Conservation (phyloP, 2,329 filamentous ascomycete species). For the Xylariaceae sp. region DNA sequence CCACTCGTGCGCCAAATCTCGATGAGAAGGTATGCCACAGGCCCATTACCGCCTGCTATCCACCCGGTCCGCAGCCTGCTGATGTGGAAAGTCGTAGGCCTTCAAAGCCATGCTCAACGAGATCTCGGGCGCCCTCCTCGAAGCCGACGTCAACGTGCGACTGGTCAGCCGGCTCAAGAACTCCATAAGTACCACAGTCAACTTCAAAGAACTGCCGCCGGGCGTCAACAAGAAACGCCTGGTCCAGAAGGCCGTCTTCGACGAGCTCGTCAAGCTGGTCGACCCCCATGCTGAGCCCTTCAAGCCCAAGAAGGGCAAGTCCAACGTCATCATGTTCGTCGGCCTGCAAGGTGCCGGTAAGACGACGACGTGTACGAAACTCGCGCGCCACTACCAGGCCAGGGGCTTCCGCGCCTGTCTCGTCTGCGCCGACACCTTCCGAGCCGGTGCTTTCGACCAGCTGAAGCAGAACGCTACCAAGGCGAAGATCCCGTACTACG, state of each 20-base stretch:
- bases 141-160: slow-evolving; percentile 94
- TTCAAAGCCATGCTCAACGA: slow-evolving; percentile 99
- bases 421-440: slow-evolving; percentile 97
- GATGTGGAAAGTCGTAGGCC: slow-evolving; percentile 50
- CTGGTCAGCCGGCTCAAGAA: slow-evolving; percentile 87
- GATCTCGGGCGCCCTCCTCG: slow-evolving; percentile 89
- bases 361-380: slow-evolving; percentile 95
- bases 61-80: slow-evolving; percentile 19
- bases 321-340: slow-evolving; percentile 99
- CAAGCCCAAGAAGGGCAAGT: slow-evolving; percentile 91
- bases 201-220: slow-evolving; percentile 86
- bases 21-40: slow-evolving; percentile 72
- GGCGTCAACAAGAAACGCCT: slow-evolving; percentile 97
- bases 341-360: slow-evolving; percentile 96
- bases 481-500: slow-evolving; percentile 98
- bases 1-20: slow-evolving; percentile 85
- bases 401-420: slow-evolving; percentile 88
- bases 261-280: slow-evolving; percentile 91
- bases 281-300: slow-evolving; percentile 93
- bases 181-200: slow-evolving; percentile 83
- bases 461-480: slow-evolving; percentile 98
- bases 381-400: slow-evolving; percentile 89
- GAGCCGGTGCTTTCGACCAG: slow-evolving; percentile 96
- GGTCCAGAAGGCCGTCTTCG: slow-evolving; percentile 96
- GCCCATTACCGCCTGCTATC: slow-evolving; percentile 6